These are phyloP conservation scores for Escovopsis sp. DNA, from an alignment of 2,329 filamentous ascomycete genomes.

Conservation along the genomic window DNA sequence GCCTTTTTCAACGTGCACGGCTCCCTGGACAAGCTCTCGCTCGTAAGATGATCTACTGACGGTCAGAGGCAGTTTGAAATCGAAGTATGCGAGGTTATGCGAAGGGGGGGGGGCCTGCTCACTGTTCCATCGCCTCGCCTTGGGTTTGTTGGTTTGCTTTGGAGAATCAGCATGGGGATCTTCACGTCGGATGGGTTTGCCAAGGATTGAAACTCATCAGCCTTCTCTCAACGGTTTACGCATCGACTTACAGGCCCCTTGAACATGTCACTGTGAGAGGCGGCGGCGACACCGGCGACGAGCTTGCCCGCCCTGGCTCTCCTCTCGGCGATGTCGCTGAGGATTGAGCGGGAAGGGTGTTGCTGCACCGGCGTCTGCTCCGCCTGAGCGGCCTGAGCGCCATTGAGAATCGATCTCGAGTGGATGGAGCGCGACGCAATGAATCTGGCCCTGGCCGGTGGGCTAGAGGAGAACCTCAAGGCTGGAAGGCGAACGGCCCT, in stretches of 20 bases:
- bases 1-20: slow-evolving; percentile 70
- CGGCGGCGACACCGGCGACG: slow-evolving; percentile 61
- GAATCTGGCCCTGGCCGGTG: not conserved
- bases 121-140: slow-evolving; percentile 77
- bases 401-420: slow-evolving; percentile 8
- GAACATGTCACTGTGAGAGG: slow-evolving; percentile 68
- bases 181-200: not conserved
- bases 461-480: not conserved
- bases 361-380: slow-evolving; percentile 12
- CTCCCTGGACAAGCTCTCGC: slow-evolving; percentile 45
- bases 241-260: slow-evolving; percentile 48
- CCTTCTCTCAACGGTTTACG: too few relatives aligned
- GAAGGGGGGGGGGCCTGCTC: slow-evolving; percentile 23
- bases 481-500: slow-evolving; percentile 10
- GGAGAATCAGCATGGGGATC: not conserved
- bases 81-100: not conserved
- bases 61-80: not conserved
- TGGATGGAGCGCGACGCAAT: slow-evolving; percentile 8
- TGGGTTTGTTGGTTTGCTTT: slow-evolving; percentile 44
- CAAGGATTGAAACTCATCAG: too few relatives aligned
- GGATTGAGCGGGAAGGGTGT: slow-evolving; percentile 12
- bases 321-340: slow-evolving; percentile 18
- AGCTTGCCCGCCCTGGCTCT: slow-evolving; percentile 59
- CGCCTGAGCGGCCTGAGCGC: slow-evolving; percentile 12
- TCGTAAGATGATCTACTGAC: slow-evolving; percentile 38